A percentile compares a stretch with the other conserved stretches of the same genome.
phyloP scores from a whole-genome alignment of 2,329 filamentous ascomycete genomes.

The Ophiostoma perfectum region DNA sequence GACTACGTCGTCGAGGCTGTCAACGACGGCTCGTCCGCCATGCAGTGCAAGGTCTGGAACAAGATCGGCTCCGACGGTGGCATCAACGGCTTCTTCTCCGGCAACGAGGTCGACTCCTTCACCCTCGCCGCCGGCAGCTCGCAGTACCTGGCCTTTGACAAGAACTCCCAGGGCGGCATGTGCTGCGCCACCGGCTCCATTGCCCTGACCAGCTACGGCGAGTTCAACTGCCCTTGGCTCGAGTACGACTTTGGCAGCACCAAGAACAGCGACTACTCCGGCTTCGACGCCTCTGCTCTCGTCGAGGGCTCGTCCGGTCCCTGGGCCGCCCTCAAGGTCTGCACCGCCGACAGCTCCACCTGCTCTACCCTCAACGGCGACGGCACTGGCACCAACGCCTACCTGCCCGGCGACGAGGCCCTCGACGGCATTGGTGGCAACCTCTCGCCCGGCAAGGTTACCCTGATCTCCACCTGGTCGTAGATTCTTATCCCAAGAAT shows the following conservation, averaged over 20 bases:
- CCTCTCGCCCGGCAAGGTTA: conserved; percentile 29
- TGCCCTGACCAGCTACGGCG: conserved; percentile 36
- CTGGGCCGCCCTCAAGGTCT: conserved; percentile 36
- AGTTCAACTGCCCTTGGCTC: conserved; percentile 44
- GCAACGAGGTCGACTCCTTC: conserved; percentile 40
- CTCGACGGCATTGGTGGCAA: conserved; percentile 36
- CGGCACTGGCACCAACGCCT: conserved; percentile 34
- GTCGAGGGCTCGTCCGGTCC: conserved; percentile 39
- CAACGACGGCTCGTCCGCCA: conserved; percentile 31
- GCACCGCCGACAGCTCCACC: conserved; percentile 33
- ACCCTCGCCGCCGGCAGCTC: conserved; percentile 35
- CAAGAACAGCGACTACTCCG: conserved; percentile 46
- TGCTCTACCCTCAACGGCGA: conserved; percentile 34
- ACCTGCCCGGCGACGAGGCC: conserved; percentile 34
- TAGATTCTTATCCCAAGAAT: conserved; percentile 6
- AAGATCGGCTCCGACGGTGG: conserved; percentile 45
- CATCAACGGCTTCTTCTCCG: conserved; percentile 46
- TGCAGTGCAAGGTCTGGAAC: conserved; percentile 45
- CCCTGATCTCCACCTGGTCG: conserved; percentile 25
- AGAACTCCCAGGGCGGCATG: conserved; percentile 46
- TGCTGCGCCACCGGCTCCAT: conserved; percentile 38
- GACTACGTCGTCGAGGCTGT: conserved; percentile 41
- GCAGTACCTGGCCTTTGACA: conserved; percentile 42
- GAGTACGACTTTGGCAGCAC: conserved; percentile 46
- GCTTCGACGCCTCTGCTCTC: conserved; percentile 47